Evolutionary conservation across 805 yeast genomes (phyloP).

Genomic region (Yarrowia alimentaria): DNA sequence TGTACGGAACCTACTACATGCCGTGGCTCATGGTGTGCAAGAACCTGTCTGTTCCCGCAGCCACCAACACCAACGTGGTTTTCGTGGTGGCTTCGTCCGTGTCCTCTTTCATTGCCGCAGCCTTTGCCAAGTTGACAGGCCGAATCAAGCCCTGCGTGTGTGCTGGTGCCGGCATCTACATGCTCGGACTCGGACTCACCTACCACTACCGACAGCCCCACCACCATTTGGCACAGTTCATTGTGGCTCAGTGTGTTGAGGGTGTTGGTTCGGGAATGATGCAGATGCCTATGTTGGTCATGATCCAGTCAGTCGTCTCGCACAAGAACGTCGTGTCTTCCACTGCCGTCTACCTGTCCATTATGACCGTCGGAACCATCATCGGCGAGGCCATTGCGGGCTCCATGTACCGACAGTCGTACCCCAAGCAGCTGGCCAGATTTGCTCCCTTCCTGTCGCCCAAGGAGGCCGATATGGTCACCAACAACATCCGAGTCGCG

Average conservation of each 20-base stretch:
- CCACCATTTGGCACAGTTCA: constrained; percentile 53
- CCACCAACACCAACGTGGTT: constrained; percentile 16
- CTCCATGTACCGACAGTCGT: constrained; percentile 66
- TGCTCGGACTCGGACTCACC: constrained; percentile 60
- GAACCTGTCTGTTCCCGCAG: constrained; percentile 24
- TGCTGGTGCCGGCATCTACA: constrained; percentile 60
- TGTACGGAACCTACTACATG: constrained; percentile 27
- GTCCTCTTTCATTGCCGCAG: constrained; percentile 10
- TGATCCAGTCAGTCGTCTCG: constrained; percentile 55
- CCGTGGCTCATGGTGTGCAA: constrained; percentile 28
- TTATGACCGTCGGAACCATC: constrained; percentile 62
- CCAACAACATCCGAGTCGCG: neutral
- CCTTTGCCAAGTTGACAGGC: constrained; percentile 40
- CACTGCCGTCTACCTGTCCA: constrained; percentile 55
- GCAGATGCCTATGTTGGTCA: constrained; percentile 60
- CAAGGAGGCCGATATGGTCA: constrained; percentile 2
- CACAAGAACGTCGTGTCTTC: constrained; percentile 66
- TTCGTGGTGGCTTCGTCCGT: constrained; percentile 20
- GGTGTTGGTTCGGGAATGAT: constrained; percentile 76
- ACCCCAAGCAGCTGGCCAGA: constrained; percentile 43
- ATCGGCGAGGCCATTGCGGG: constrained; percentile 66
- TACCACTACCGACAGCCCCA: constrained; percentile 55
- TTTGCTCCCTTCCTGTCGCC: constrained; percentile 13
- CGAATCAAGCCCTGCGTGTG: constrained; percentile 59
- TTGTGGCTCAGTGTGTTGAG: constrained; percentile 60